These are phyloP conservation scores for Tuber indicum DNA, from an alignment of 495 filamentous ascomycete species.

Conservation along the genomic window DNA sequence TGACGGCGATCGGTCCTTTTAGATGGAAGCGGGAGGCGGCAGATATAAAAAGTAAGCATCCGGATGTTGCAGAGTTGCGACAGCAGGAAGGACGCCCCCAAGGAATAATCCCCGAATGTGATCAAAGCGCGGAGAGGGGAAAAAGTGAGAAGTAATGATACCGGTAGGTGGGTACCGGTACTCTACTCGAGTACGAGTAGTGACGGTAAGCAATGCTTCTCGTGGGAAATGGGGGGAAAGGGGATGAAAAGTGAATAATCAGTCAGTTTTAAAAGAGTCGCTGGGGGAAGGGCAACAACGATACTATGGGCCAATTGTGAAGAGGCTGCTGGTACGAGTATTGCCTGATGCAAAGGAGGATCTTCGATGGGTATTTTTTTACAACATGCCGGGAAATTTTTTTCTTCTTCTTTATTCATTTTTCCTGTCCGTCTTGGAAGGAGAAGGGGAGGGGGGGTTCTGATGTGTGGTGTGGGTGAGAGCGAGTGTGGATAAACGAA, in stretches of 20 bases:
- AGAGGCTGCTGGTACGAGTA: constrained; percentile 18
- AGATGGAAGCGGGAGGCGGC: constrained; percentile 40
- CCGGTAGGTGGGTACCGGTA: not conserved
- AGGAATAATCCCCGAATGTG: constrained; percentile 41
- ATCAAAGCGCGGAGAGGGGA: constrained; percentile 37
- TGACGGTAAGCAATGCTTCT: not conserved
- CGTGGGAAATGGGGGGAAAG: constrained; percentile 24
- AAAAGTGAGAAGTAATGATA: not conserved
- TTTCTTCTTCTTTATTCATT: not conserved
- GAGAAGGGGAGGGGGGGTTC: constrained; percentile 13
- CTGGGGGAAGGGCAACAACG: constrained; percentile 11
- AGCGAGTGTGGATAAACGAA: not conserved
- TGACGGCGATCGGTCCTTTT: constrained; percentile 38
- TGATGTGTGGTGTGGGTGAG: not conserved
- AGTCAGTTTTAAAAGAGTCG: constrained; percentile 6
- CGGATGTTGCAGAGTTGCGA: constrained; percentile 39
- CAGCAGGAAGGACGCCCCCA: constrained; percentile 25
- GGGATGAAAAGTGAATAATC: not conserved
- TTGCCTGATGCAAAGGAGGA: constrained; percentile 36
- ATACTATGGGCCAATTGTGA: constrained; percentile 16
- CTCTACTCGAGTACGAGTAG: not conserved
- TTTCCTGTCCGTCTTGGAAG: not conserved
- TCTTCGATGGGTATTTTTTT: constrained; percentile 26
- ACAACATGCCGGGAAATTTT: not conserved
- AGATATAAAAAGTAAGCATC: constrained; percentile 41